Conservation (phyloP, 1,284 basidiomycete genomes). For the Cystobasidium slooffiae region DNA sequence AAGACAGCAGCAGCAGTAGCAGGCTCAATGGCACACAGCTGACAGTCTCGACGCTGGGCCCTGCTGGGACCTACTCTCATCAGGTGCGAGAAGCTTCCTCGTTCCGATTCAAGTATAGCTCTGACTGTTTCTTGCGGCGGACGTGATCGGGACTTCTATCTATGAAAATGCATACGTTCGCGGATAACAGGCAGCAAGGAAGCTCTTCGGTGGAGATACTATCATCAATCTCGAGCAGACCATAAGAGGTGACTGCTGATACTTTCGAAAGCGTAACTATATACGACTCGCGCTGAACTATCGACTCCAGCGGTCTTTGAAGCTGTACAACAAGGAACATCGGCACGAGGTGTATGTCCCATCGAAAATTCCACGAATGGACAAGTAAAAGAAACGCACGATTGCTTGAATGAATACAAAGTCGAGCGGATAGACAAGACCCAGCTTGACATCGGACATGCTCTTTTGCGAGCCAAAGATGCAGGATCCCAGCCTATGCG, state of each 20-base stretch:
- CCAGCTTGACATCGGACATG: conserved; percentile 49
- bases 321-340: conserved; percentile 31
- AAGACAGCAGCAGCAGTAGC: not conserved
- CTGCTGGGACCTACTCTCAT: conserved; percentile 52
- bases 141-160: not conserved
- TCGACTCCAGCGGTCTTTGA: conserved; percentile 48
- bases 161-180: not conserved
- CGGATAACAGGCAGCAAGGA: not conserved
- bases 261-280: not conserved
- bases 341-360: conserved; percentile 48
- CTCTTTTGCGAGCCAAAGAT: conserved; percentile 42
- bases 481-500: conserved; percentile 12
- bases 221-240: conserved; percentile 44
- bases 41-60: conserved; percentile 50
- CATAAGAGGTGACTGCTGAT: not conserved
- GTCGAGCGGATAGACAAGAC: conserved; percentile 45
- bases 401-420: conserved; percentile 43
- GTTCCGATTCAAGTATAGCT: not conserved
- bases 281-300: not conserved
- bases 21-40: not conserved
- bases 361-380: conserved; percentile 53
- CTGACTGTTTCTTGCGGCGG: conserved; percentile 5
- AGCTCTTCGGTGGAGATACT: not conserved
- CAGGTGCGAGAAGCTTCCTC: conserved; percentile 41
- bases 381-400: conserved; percentile 48